Evolutionary conservation across 225 moss, liverwort and hornwort genomes (phyloP).

Genomic region (Neckera pumila): DNA sequence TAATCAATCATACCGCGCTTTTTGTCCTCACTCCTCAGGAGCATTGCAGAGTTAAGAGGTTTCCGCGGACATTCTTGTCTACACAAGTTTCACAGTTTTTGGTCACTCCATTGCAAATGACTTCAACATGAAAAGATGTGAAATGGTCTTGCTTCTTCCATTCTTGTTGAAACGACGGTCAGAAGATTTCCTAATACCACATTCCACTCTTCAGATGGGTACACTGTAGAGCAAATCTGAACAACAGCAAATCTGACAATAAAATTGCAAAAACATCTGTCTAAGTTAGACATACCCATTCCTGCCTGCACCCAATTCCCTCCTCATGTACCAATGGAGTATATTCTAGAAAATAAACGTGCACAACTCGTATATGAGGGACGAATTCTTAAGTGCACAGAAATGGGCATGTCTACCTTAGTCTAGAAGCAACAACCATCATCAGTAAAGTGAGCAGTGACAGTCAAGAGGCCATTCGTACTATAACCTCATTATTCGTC

Average conservation of each 20-base stretch:
- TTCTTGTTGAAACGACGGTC: background rate
- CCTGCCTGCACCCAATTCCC: too few species aligned
- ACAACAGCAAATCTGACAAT: background rate
- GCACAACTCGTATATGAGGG: background rate
- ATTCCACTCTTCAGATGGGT: background rate
- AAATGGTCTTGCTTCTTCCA: background rate
- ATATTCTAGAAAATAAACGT: background rate
- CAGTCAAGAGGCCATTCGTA: background rate
- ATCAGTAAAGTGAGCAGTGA: background rate
- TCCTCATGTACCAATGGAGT: background rate
- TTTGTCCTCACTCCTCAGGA: too few species aligned
- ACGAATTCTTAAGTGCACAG: background rate
- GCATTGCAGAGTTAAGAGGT: background rate
- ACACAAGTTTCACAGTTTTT: background rate
- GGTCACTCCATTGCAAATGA: background rate
- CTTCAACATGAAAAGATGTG: background rate
- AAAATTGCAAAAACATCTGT: background rate
- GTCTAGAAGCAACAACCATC: background rate
- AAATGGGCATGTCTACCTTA: too few species aligned
- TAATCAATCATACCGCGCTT: too few species aligned
- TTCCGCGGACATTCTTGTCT: background rate
- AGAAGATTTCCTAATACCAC: background rate
- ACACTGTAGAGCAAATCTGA: background rate
- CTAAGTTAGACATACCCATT: too few species aligned
- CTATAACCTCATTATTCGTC: background rate